A percentile compares a stretch with the other conserved stretches of the same genome.
Conservation (phyloP, 2,329 filamentous ascomycete species). For the Neobulgaria alba region DNA sequence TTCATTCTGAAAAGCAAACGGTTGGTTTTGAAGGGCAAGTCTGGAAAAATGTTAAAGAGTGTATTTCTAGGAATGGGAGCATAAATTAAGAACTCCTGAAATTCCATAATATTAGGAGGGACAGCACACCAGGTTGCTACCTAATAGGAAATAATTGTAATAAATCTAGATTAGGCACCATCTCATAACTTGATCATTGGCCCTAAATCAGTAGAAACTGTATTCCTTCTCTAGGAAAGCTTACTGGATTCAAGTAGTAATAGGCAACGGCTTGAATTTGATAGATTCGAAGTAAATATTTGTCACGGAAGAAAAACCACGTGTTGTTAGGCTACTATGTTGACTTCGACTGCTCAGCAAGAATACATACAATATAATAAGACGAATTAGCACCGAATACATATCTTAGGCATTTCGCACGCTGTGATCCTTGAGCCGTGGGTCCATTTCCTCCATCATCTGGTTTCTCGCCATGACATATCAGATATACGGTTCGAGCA, state of each 20-base stretch:
- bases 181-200: too few species aligned
- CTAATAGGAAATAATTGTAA: too few species aligned
- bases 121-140: too few species aligned
- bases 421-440: constrained; percentile 40
- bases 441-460: constrained; percentile 39
- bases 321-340: too few species aligned
- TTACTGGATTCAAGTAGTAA: too few species aligned
- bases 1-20: constrained; percentile 15
- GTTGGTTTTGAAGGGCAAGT: constrained; percentile 15
- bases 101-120: too few species aligned
- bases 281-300: too few species aligned
- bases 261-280: background rate
- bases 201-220: too few species aligned
- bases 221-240: too few species aligned
- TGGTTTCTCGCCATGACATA: constrained; percentile 58
- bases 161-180: too few species aligned
- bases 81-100: too few species aligned
- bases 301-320: too few species aligned
- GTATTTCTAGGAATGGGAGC: constrained; percentile 13
- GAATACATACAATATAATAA: constrained; percentile 50
- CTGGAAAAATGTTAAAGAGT: constrained; percentile 23
- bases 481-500: constrained; percentile 46
- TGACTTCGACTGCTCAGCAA: constrained; percentile 45
- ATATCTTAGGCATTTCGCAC: constrained; percentile 48
- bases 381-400: constrained; percentile 44